Percentiles rank a stretch among this genome's conserved stretches.
Evolutionary conservation across 768 basidiomycete species (phyloP).

Genomic region (Lactarius deliciosus): DNA sequence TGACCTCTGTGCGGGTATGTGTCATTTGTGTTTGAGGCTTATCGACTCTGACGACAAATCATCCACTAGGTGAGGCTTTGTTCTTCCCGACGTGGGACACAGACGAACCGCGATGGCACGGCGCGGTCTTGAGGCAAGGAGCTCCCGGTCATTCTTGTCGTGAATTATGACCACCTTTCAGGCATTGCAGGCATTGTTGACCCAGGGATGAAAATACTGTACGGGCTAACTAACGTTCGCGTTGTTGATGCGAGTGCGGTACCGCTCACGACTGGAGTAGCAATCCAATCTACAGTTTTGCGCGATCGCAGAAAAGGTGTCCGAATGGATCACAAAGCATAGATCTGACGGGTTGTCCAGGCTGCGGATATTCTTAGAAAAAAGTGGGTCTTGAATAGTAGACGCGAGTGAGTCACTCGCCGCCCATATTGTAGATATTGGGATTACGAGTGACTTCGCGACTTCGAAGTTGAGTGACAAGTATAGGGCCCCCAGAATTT

Average conservation of each 20-base stretch:
- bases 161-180: slow-evolving; percentile 4
- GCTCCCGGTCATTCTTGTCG: too few relatives aligned
- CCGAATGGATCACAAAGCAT: not conserved
- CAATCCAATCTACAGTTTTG: slow-evolving; percentile 26
- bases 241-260: slow-evolving; percentile 27
- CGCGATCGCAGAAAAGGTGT: slow-evolving; percentile 29
- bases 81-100: too few relatives aligned
- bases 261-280: slow-evolving; percentile 29
- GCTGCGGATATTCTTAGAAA: slow-evolving; percentile 25
- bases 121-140: too few relatives aligned
- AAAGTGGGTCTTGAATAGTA: slow-evolving; percentile 23
- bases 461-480: not conserved
- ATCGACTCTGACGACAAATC: slow-evolving; percentile 22
- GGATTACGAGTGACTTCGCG: not conserved
- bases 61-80: slow-evolving; percentile 19
- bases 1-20: slow-evolving; percentile 23
- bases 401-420: not conserved
- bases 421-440: not conserved
- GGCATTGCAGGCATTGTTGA: slow-evolving; percentile 29
- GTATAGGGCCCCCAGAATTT: not conserved
- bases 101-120: not conserved
- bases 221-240: slow-evolving; percentile 26
- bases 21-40: not conserved
- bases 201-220: slow-evolving; percentile 23
- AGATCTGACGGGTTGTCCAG: not conserved